Conservation (phyloP, 2,329 filamentous ascomycete species). For the Pestalotiopsis fici region DNA sequence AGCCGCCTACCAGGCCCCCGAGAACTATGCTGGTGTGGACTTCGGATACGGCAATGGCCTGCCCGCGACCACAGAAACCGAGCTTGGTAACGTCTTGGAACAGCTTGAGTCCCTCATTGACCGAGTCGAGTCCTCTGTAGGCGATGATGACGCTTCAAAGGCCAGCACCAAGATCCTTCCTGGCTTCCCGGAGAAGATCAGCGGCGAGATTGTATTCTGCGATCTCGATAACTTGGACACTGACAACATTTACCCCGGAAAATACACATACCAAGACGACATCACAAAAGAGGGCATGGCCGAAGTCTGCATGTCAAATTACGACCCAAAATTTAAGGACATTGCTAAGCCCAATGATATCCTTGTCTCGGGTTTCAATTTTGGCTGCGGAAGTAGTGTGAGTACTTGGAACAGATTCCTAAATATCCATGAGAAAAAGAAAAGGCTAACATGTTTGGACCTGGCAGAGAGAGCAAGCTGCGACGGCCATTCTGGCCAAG, state of each 20-base stretch:
- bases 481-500: conserved; percentile 82
- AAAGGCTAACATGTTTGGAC: too few relatives aligned
- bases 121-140: conserved; percentile 46
- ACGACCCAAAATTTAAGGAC: conserved; percentile 70
- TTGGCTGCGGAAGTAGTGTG: conserved; percentile 74
- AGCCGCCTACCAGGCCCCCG: conserved; percentile 74
- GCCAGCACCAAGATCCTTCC: conserved; percentile 71
- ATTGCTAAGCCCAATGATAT: conserved; percentile 73
- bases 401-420: too few relatives aligned
- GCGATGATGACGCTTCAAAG: conserved; percentile 33
- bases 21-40: conserved; percentile 66
- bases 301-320: conserved; percentile 90
- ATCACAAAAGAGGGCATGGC: conserved; percentile 80
- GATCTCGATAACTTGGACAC: conserved; percentile 81
- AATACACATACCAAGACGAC: conserved; percentile 90
- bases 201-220: conserved; percentile 85
- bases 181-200: conserved; percentile 81
- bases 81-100: conserved; percentile 69
- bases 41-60: conserved; percentile 73
- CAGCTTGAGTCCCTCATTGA: conserved; percentile 67
- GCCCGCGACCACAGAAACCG: conserved; percentile 67
- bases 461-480: conserved; percentile 72
- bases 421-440: too few relatives aligned
- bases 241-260: conserved; percentile 88
- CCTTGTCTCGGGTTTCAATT: conserved; percentile 84